Conservation (phyloP, 192 early-diverging fungal genomes). For the Coemansia sp. region DNA sequence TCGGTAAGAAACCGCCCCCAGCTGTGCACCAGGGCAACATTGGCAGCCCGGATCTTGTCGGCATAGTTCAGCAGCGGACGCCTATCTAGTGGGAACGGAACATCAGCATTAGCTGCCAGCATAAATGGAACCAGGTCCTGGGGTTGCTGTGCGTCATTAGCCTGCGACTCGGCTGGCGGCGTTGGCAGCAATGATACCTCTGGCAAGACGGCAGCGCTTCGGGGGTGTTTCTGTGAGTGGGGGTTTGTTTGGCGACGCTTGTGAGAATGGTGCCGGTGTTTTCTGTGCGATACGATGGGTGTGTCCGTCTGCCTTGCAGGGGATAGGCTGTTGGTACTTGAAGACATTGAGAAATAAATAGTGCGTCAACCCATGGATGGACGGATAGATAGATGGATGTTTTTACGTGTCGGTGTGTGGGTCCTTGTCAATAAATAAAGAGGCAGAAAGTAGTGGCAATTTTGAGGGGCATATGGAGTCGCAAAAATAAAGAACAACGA, state of each 20-base stretch:
- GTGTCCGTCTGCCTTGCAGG: not conserved
- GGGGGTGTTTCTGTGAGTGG: not conserved
- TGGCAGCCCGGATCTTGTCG: constrained; percentile 46
- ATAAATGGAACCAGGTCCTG: constrained; percentile 11
- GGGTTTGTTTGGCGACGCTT: constrained; percentile 2
- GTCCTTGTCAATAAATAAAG: no score
- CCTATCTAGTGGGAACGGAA: constrained; percentile 17
- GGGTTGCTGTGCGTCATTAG: not conserved
- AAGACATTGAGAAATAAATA: not conserved
- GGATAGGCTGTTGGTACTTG: not conserved
- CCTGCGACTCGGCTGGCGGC: constrained; percentile 23
- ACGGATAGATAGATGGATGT: no score
- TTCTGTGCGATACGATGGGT: not conserved
- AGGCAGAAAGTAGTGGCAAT: no score
- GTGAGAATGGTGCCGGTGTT: not conserved
- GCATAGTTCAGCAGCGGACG: constrained; percentile 30
- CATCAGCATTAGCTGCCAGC: constrained; percentile 6
- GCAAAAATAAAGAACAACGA: no score
- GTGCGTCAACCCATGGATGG: not conserved
- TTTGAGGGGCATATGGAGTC: no score
- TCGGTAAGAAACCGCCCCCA: constrained; percentile 46
- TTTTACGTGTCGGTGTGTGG: no score
- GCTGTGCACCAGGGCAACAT: constrained; percentile 39
- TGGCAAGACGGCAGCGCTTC: not conserved
- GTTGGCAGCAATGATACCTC: constrained; percentile 23